Evolutionary conservation across 129 eudicot species (phyloP).

Genomic region (Ambrosia trifida): DNA sequence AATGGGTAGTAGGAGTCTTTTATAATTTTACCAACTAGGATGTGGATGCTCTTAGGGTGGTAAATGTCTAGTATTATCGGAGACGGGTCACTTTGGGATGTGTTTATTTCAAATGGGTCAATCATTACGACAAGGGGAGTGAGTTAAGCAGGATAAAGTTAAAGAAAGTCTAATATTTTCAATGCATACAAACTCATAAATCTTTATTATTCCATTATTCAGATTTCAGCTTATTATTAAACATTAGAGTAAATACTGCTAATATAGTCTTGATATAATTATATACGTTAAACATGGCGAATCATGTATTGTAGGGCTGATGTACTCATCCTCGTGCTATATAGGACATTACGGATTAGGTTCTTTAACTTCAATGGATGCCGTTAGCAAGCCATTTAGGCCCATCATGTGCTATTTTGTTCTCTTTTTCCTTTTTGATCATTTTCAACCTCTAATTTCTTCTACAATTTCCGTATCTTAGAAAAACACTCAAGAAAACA

Average conservation of each 20-base stretch:
- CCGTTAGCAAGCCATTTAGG: background rate
- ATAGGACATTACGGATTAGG: background rate
- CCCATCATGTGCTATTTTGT: background rate
- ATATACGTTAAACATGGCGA: background rate
- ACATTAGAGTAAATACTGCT: background rate
- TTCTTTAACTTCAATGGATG: background rate
- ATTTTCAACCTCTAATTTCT: background rate
- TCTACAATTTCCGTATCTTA: background rate
- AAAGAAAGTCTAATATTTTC: background rate
- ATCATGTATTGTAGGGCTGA: background rate
- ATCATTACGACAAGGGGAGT: background rate
- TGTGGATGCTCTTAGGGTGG: too few species aligned
- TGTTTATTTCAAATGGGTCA: conserved; percentile 1
- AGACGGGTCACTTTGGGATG: background rate
- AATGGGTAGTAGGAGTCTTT: too few species aligned
- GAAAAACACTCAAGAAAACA: background rate
- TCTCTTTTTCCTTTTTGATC: background rate
- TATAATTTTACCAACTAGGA: too few species aligned
- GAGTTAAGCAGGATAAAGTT: background rate
- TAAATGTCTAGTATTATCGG: too few species aligned
- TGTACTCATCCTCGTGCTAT: background rate
- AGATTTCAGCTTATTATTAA: background rate
- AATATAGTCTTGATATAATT: background rate
- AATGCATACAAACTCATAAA: background rate
- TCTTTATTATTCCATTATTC: background rate